Evolutionary conservation across 352 stramenopile genomes (phyloP).

Genomic region (Chrysophaeum taylorii): DNA sequence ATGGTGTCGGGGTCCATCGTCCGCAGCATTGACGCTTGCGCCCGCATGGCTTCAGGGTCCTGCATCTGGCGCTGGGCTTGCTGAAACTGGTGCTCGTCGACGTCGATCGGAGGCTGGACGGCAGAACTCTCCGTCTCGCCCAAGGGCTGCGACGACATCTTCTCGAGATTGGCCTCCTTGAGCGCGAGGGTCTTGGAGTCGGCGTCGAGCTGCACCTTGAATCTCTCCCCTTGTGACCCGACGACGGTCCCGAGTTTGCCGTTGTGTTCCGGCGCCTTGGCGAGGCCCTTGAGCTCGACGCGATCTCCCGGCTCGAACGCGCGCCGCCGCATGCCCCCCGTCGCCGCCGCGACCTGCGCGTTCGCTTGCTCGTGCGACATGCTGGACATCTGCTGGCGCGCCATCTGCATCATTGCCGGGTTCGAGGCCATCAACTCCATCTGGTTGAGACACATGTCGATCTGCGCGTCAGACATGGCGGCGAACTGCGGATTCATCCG

Average conservation of each 20-base stretch:
- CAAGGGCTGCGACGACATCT: neutral
- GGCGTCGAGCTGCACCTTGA: constrained; percentile 25
- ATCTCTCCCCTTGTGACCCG: constrained; percentile 11
- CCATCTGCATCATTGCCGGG: constrained; percentile 46
- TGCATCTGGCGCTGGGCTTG: constrained; percentile 31
- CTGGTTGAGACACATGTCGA: constrained; percentile 36
- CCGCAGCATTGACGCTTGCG: constrained; percentile 39
- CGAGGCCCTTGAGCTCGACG: constrained; percentile 39
- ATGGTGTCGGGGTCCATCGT: constrained; percentile 37
- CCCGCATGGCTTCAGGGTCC: constrained; percentile 37
- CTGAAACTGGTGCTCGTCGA: constrained; percentile 11
- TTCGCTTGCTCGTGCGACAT: constrained; percentile 36
- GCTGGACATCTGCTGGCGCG: constrained; percentile 41
- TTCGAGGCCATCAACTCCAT: constrained; percentile 45
- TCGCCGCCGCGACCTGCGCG: constrained; percentile 13
- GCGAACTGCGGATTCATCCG: constrained; percentile 44
- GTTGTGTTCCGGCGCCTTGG: constrained; percentile 38
- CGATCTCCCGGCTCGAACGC: constrained; percentile 34
- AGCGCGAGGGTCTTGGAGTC: constrained; percentile 1
- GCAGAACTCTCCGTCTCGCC: neutral
- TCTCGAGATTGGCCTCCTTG: neutral
- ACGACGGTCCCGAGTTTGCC: constrained; percentile 42
- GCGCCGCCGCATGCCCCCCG: neutral
- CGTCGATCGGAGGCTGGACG: neutral
- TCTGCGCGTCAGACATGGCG: constrained; percentile 42